Conservation (phyloP, 208 protist species). For the Crithidia mellificae region DNA sequence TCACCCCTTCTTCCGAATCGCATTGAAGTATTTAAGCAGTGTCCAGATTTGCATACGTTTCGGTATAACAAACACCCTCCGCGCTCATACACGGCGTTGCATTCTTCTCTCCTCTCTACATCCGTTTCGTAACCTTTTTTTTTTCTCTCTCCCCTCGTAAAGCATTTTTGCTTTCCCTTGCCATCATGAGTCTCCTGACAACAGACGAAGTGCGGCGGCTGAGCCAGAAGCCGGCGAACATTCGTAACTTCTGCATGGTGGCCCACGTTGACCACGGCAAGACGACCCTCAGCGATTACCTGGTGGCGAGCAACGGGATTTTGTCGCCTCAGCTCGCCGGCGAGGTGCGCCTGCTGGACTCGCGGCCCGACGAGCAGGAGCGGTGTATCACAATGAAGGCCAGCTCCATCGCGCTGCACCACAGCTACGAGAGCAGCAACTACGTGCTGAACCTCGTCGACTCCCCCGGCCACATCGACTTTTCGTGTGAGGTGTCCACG, state of each 20-base stretch:
- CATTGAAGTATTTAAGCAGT: too few species aligned
- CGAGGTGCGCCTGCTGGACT: slow-evolving; percentile 98
- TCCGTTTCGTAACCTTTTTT: background rate
- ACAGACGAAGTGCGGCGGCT: slow-evolving; percentile 48
- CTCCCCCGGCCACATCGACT: slow-evolving; percentile 99
- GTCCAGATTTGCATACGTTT: too few species aligned
- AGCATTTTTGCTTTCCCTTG: background rate
- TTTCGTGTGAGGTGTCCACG: slow-evolving; percentile 97
- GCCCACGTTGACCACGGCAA: slow-evolving; percentile 99
- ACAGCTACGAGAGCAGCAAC: slow-evolving; percentile 55
- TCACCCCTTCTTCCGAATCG: too few species aligned
- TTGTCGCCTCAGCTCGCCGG: slow-evolving; percentile 96
- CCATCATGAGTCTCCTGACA: slow-evolving; percentile 17
- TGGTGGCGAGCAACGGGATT: slow-evolving; percentile 98
- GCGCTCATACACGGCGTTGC: background rate
- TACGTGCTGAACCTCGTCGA: slow-evolving; percentile 98
- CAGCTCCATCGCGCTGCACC: slow-evolving; percentile 95
- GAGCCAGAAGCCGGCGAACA: slow-evolving; percentile 75
- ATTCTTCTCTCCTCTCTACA: background rate
- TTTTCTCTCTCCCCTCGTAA: too few species aligned
- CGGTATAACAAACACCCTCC: background rate
- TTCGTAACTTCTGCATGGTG: slow-evolving; percentile 97
- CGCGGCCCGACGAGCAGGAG: slow-evolving; percentile 96
- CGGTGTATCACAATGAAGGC: slow-evolving; percentile 99
- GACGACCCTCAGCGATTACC: slow-evolving; percentile 97